These are phyloP conservation scores for Gossypium lobatum DNA, from an alignment of 441 rosid genomes.

Conservation along the genomic window DNA sequence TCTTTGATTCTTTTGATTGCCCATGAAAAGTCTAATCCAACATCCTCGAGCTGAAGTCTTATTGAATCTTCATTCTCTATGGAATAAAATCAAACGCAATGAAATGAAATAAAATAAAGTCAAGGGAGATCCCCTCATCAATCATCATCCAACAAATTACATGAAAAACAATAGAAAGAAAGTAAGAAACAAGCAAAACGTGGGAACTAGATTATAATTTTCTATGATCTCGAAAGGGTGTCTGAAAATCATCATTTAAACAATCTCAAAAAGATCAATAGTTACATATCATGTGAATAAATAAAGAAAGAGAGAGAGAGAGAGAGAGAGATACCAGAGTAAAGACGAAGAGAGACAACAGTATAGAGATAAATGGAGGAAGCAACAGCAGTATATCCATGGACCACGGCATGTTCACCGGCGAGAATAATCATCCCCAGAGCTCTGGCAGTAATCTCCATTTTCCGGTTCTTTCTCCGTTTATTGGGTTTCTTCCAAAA, in stretches of 20 bases:
- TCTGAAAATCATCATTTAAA: too few species aligned
- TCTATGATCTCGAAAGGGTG: too few species aligned
- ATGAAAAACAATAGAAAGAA: neutral
- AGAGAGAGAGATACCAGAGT: conserved; percentile 18
- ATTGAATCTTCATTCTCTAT: conserved; percentile 46
- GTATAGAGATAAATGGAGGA: conserved; percentile 87
- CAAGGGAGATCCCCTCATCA: conserved; percentile 2
- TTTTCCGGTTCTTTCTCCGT: conserved; percentile 4
- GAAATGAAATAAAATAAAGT: neutral
- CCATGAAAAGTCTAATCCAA: conserved; percentile 75
- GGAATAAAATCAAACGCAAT: conserved; percentile 10
- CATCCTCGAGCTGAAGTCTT: conserved; percentile 53
- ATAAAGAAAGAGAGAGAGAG: conserved; percentile 31
- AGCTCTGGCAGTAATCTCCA: conserved; percentile 90
- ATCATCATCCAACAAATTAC: neutral
- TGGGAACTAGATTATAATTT: too few species aligned
- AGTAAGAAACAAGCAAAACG: neutral
- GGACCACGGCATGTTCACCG: conserved; percentile 96
- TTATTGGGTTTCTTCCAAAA: neutral
- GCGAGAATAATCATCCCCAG: conserved; percentile 91
- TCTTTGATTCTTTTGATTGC: conserved; percentile 49
- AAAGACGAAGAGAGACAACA: conserved; percentile 42
- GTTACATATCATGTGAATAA: neutral
- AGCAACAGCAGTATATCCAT: conserved; percentile 85
- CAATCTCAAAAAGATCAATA: too few species aligned